Evolutionary conservation across 768 basidiomycete species (phyloP), one percentile per base, ranked within the genome.

Genomic region (Xerocomellus intermedius): DNA sequence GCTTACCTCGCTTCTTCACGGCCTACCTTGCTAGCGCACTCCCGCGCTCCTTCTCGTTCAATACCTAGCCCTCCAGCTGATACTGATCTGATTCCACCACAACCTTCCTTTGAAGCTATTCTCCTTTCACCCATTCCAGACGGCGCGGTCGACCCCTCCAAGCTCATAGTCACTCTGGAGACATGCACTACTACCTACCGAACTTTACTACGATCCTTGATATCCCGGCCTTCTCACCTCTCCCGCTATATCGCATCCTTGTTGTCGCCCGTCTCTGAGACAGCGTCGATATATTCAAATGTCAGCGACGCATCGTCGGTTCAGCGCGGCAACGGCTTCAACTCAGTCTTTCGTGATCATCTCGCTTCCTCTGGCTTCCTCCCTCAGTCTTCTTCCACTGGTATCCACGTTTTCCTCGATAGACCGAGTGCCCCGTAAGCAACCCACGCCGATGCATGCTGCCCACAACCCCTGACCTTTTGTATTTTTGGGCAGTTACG

Each of bases 361-460:
- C 80, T 89, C 8, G 71, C 80, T 14, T 80, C 85, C 8, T 81
- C 83, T 51, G 85, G 84, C 7, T 71, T 82, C 37, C 65, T 85
- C 4, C 61, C 73, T 1, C 77, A 75, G 24, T 65, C 77, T 2
- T 65, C 77, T 2, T 75, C 81, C 6, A 72, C 73, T 36, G 75
- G 70, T 42, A 69, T 91, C 35, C 87, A 91, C 58, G 62, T 93
- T 14, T 94, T 94, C 72, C 74, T 94, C 22, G 91, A 94, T 65
- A 78, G 91, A 24, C 80, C 91, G 1, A 91, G 90, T 61, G 75
- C 83, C 30, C 86, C 91, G 88, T 91, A 71, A 77, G 89, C 80
- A 10, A 13, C n/a, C 26, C 30, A 8, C 35, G 13, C 7, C 22
- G 17, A 13, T 32, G 4, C 17, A 9, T 49, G 47, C 48, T 42